These are phyloP conservation scores for Hygrophorus russula DNA, from an alignment of 768 basidiomycete species.

Conservation along the genomic window DNA sequence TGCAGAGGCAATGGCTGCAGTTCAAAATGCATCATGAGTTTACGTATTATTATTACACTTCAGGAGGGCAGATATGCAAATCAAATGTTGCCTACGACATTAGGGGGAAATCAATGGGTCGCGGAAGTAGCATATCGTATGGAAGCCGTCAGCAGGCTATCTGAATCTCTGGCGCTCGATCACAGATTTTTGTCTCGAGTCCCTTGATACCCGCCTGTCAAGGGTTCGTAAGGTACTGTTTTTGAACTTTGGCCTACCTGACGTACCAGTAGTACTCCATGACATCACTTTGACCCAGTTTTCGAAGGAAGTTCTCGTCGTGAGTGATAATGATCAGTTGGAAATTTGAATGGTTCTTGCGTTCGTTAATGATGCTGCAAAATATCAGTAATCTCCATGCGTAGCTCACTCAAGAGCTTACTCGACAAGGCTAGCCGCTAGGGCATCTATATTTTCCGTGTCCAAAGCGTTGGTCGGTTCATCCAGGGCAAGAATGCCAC, in stretches of 20 bases:
- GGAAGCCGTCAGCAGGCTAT: constrained; percentile 18
- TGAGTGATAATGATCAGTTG: constrained; percentile 96
- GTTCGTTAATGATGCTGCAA: constrained; percentile 84
- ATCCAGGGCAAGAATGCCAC: constrained; percentile 93
- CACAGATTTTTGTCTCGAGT: constrained; percentile 64
- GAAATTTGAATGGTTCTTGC: constrained; percentile 83
- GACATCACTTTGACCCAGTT: constrained; percentile 83
- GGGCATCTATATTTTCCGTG: constrained; percentile 89
- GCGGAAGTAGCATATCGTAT: background rate
- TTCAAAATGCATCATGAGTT: constrained; percentile 23
- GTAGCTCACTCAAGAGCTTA: constrained; percentile 25
- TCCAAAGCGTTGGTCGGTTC: constrained; percentile 98
- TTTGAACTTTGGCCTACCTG: background rate
- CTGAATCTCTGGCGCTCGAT: constrained; percentile 63
- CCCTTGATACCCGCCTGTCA: constrained; percentile 69
- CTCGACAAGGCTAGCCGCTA: constrained; percentile 89
- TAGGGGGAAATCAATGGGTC: background rate
- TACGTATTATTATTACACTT: too few relatives aligned
- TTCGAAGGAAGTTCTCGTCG: constrained; percentile 88
- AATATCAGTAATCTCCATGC: constrained; percentile 5
- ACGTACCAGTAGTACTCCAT: constrained; percentile 91
- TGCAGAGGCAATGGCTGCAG: constrained; percentile 30
- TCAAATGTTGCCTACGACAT: background rate
- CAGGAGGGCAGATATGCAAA: too few relatives aligned
- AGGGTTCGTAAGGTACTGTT: constrained; percentile 2